These are phyloP conservation scores for Fusarium praegraminearum DNA, from an alignment of 2,329 filamentous ascomycete genomes.

Conservation along the genomic window DNA sequence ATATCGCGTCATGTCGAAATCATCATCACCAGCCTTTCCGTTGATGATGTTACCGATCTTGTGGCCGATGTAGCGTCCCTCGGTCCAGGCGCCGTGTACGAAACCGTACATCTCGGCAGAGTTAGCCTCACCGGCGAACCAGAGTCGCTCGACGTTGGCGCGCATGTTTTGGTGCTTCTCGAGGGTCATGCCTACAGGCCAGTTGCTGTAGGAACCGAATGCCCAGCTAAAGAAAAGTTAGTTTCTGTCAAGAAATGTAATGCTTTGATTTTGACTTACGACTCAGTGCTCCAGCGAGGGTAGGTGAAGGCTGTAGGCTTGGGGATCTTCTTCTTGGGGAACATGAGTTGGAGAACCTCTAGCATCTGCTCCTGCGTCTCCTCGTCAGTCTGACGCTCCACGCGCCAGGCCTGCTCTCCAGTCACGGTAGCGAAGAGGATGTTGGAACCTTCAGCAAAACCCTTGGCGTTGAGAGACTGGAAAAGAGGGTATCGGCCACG, in stretches of 20 bases:
- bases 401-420: slow-evolving; percentile 55
- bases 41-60: slow-evolving; percentile 52
- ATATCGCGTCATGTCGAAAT: slow-evolving; percentile 30
- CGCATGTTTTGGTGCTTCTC: slow-evolving; percentile 76
- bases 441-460: slow-evolving; percentile 70
- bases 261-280: slow-evolving; percentile 24
- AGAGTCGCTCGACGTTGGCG: slow-evolving; percentile 71
- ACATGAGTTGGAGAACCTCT: slow-evolving; percentile 70
- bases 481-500: slow-evolving; percentile 67
- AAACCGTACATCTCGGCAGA: slow-evolving; percentile 74
- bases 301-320: slow-evolving; percentile 72
- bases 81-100: slow-evolving; percentile 71
- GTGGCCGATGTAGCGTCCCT: slow-evolving; percentile 63
- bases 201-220: slow-evolving; percentile 75
- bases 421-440: slow-evolving; percentile 72
- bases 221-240: slow-evolving; percentile 51
- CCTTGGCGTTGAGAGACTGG: slow-evolving; percentile 69
- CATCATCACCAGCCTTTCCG: slow-evolving; percentile 18
- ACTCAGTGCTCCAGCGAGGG: slow-evolving; percentile 53
- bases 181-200: slow-evolving; percentile 72
- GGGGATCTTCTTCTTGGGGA: slow-evolving; percentile 66
- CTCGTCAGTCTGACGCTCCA: slow-evolving; percentile 70
- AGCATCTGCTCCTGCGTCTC: slow-evolving; percentile 69
- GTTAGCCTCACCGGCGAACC: slow-evolving; percentile 74
- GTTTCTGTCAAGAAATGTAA: background rate